Base-by-base conservation (phyloP, 139 green algal species). In the Tetratostichococcus sp. region DNA sequence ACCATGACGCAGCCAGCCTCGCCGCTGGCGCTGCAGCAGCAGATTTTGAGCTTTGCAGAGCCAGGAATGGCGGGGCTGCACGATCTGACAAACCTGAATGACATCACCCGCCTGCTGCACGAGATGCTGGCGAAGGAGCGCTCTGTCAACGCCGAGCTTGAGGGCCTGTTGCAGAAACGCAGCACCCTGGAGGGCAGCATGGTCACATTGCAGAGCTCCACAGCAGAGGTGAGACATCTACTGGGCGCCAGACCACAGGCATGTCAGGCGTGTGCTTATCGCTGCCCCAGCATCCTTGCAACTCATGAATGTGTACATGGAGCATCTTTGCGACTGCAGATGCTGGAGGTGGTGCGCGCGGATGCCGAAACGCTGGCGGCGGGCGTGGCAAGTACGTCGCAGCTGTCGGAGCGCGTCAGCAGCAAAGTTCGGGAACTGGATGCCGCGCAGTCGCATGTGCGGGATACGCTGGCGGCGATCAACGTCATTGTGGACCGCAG, bases 381-480 rank as follows among this genome's bases (percentile, higher is more conserved):
- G 14, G 87, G 80, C 73, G 93, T 96, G 6, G 59, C 74, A 19
- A 62, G 70, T 69, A 96, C 94, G 1, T 86, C 93, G 6, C 70
- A 81, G 19, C 81, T 96, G 0, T 93, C 93, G 8, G 88, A 95
- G 65, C 84, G 86, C 35, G 96, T 98, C 35, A 94, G 87, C 78
- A 80, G 82, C 65, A 97, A 94, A 76, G 89, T 97, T 31, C 67
- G 83, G 21, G 80, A 94, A 67, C 80, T 98, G 28, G 92, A 98
- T 83, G 69, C 79, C 5, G 88, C 87, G 22, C 90, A 97, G 77
- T 88, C 80, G 0, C 83, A 85, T 25, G 90, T 97, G 33, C 71
- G 84, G 25, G 65, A 73, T 30, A 85, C 85, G 19, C 75, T 95
- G 34, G 68, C 59, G 1, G 67, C 81, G 25, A 95, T 95, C 42